Evolutionary conservation across 768 basidiomycete genomes (phyloP).

Genomic region (Suillus luteus): DNA sequence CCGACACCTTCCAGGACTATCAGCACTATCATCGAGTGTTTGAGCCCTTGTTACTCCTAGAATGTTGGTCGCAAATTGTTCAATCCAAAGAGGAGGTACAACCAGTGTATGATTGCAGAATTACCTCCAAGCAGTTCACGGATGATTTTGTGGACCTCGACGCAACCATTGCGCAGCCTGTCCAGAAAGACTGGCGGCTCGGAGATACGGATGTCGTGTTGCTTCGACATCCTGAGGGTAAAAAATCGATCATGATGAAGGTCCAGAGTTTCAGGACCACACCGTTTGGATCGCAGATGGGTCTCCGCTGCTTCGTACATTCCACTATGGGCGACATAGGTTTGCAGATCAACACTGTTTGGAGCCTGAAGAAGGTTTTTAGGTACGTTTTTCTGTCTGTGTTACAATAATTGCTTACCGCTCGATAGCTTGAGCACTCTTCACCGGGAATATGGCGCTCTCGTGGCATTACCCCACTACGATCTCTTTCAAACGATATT

Average conservation of each 20-base stretch:
- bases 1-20: constrained; percentile 64
- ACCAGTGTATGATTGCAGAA: constrained; percentile 58
- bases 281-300: constrained; percentile 52
- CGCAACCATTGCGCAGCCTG: constrained; percentile 53
- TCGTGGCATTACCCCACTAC: constrained; percentile 81
- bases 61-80: constrained; percentile 87
- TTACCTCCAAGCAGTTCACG: constrained; percentile 68
- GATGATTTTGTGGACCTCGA: constrained; percentile 88
- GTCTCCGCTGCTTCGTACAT: constrained; percentile 55
- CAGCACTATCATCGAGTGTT: constrained; percentile 73
- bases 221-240: constrained; percentile 57
- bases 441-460: constrained; percentile 88
- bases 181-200: constrained; percentile 73
- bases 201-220: constrained; percentile 87
- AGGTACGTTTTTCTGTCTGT: constrained; percentile 49
- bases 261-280: constrained; percentile 48
- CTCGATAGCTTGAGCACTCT: constrained; percentile 78
- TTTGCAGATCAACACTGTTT: constrained; percentile 63
- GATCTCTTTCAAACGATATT: constrained; percentile 75
- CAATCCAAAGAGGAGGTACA: constrained; percentile 71
- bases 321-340: constrained; percentile 53
- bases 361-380: constrained; percentile 79
- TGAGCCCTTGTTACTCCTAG: constrained; percentile 82
- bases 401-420: constrained; percentile 6
- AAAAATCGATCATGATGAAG: constrained; percentile 71